These are phyloP conservation scores for Jimgerdemannia lactiflua DNA, from an alignment of 192 early-diverging fungal genomes.

Conservation along the genomic window DNA sequence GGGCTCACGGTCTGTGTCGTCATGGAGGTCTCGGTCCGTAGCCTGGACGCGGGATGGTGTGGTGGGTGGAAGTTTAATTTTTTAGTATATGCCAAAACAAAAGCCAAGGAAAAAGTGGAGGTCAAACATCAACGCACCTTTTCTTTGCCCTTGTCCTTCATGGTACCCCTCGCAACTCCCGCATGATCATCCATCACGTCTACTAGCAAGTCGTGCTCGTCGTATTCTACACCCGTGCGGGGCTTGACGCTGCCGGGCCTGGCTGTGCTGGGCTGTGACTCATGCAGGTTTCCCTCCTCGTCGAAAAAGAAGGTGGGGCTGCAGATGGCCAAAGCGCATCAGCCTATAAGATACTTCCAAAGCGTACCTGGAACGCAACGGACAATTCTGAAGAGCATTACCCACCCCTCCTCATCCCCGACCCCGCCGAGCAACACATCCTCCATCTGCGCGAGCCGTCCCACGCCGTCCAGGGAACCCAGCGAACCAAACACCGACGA, in stretches of 20 bases:
- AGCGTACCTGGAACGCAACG: background rate
- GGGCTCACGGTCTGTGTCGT: background rate
- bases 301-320: slow-evolving; percentile 5
- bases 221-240: background rate
- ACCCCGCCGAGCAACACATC: slow-evolving; percentile 1
- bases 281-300: background rate
- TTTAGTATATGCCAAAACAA: too few relatives aligned
- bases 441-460: background rate
- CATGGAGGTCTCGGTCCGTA: background rate
- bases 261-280: background rate
- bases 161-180: background rate
- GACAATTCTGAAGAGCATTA: background rate
- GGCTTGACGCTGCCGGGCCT: background rate
- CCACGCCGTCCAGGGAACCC: background rate
- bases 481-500: background rate
- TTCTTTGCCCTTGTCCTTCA: background rate
- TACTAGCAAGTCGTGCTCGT: background rate
- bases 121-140: background rate
- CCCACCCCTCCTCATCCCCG: background rate
- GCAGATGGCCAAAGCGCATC: background rate
- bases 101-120: too few relatives aligned
- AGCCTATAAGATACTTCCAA: background rate
- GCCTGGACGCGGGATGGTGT: background rate
- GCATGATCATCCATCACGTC: background rate
- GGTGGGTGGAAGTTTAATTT: too few relatives aligned